These are phyloP conservation scores for Imleria badia DNA, from an alignment of 768 basidiomycete genomes.

Conservation along the genomic window DNA sequence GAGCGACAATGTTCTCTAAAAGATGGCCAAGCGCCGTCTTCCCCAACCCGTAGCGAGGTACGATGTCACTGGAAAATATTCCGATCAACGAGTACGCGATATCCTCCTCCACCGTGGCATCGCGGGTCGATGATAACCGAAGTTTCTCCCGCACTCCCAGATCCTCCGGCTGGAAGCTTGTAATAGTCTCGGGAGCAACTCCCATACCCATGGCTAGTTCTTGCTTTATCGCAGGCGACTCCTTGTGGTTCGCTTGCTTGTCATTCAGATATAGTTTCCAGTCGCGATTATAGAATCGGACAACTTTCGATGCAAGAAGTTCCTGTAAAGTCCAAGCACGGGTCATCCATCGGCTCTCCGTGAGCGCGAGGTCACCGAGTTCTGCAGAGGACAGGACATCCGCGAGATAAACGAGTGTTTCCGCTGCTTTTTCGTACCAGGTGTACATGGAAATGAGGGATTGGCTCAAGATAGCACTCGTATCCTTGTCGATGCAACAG, in stretches of 20 bases:
- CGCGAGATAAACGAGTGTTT: background rate
- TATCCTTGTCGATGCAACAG: background rate
- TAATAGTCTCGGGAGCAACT: background rate
- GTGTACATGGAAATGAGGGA: background rate
- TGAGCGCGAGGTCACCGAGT: background rate
- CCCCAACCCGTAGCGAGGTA: conserved; percentile 1
- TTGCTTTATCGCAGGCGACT: conserved; percentile 6
- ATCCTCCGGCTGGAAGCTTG: background rate
- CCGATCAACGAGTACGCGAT: conserved; percentile 12
- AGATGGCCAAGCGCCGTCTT: conserved; percentile 3
- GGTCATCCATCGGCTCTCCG: conserved; percentile 4
- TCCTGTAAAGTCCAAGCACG: conserved; percentile 14
- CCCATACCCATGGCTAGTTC: conserved; percentile 7
- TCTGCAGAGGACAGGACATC: background rate
- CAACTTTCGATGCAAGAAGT: conserved; percentile 8
- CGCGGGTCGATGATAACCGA: conserved; percentile 3
- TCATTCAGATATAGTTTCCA: conserved; percentile 14
- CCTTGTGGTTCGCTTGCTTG: conserved; percentile 6
- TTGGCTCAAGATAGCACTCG: background rate
- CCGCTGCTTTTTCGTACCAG: background rate
- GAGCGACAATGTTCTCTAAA: conserved; percentile 4
- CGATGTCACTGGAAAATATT: conserved; percentile 10
- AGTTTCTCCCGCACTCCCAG: conserved; percentile 9
- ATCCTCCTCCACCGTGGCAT: conserved; percentile 6
- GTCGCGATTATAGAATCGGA: conserved; percentile 8